Base-by-base conservation (phyloP, 495 filamentous ascomycete species). In the Friedmanniomyces simplex region DNA sequence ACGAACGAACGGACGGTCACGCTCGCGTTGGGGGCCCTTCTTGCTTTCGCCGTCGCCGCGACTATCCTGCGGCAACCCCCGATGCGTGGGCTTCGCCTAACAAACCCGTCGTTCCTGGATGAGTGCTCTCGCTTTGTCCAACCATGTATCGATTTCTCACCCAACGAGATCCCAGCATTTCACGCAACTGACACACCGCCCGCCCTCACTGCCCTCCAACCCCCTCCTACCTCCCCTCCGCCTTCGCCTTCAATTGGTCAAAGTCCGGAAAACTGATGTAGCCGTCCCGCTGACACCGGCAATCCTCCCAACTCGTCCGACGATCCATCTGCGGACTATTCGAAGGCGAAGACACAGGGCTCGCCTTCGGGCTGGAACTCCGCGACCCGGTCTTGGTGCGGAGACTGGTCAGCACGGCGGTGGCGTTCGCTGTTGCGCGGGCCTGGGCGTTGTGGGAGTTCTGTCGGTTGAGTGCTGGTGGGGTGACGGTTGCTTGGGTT, bases 221-320 rank as follows among this genome's bases (percentile, higher is more conserved):
- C n/a, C n/a, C n/a, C n/a, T n/a, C n/a, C n/a, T n/a, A 55, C 59
- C 48, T 20, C 54, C 14, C 39, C 39, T 58, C 43, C 2, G 36
- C 24, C 52, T 59, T 32, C 22, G 39, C 47, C 50, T 42, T 28
- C 26, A 69, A 64, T 58, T 67, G 62, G 58, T 77, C 74, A 54
- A 76, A 77, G 52, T 72, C 71, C 10, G 74, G 74, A 58, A 77
- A 77, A 58, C 71, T 74, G 39, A 76, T 63, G 61, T 77, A 77
- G 18, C 71, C 73, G 55, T 74, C 74, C 67, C 59, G 45, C 52
- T 52, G 47, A 37, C 32, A 16, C 43, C 21, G 32, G 59, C 70
- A 67, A 58, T 64, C 51, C 22, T 65, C 55, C 62, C 54, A 62
- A 37, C 60, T 63, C 6, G 48, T 47, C 2, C 61, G 48, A 21